phyloP scores from a whole-genome alignment of 2,329 filamentous ascomycete species.

The Triangularia setosa region DNA sequence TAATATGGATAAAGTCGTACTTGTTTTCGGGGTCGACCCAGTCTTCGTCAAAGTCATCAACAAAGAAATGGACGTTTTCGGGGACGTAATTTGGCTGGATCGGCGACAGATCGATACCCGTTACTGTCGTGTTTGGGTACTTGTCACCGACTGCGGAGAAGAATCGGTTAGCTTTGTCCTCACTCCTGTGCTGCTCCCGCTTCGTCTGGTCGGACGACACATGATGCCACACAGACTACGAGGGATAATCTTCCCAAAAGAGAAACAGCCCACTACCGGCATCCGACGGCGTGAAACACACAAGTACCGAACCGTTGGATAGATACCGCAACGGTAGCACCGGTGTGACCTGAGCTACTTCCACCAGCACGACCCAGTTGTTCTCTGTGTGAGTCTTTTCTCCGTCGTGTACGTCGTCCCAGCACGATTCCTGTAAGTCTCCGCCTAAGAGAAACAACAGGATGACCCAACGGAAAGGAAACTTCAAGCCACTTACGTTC shows the following conservation, averaged over 20 bases:
- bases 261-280: conserved; percentile 8
- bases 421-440: background rate
- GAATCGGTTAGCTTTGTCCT: conserved; percentile 12
- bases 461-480: conserved; percentile 11
- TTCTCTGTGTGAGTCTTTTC: background rate
- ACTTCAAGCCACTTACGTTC: conserved; percentile 39
- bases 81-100: conserved; percentile 51
- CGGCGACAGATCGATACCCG: conserved; percentile 49
- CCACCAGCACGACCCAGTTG: background rate
- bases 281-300: conserved; percentile 13
- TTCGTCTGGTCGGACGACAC: background rate
- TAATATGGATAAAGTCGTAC: conserved; percentile 49
- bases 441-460: conserved; percentile 10
- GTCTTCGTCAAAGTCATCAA: conserved; percentile 51
- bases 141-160: conserved; percentile 41
- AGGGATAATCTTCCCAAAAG: too few relatives aligned
- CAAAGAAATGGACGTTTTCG: conserved; percentile 48
- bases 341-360: conserved; percentile 4
- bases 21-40: conserved; percentile 44
- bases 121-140: conserved; percentile 42
- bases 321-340: conserved; percentile 14
- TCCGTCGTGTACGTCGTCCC: background rate
- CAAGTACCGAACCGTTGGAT: conserved; percentile 4
- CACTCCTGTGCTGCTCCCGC: too few relatives aligned
- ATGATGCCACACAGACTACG: too few relatives aligned